Evolutionary conservation across 2,329 filamentous ascomycete species (phyloP).

Genomic region (Neofusicoccum umdonicola): DNA sequence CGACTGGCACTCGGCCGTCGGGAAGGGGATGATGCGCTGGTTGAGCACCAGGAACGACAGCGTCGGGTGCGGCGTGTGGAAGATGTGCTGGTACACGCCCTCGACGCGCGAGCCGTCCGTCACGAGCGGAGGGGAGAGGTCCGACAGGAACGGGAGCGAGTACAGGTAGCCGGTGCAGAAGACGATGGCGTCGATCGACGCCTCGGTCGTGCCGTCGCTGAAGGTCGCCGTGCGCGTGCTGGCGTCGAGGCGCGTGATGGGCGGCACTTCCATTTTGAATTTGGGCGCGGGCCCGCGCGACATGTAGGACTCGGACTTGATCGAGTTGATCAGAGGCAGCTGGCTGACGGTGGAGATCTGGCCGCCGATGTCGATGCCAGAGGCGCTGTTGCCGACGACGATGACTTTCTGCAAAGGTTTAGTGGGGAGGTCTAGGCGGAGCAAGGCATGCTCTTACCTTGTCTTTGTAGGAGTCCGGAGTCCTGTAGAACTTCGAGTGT

Average conservation of each 20-base stretch:
- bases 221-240: slow-evolving; percentile 63
- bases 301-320: slow-evolving; percentile 52
- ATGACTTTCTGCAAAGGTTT: slow-evolving; percentile 62
- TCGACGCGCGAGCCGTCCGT: slow-evolving; percentile 68
- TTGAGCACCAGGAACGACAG: slow-evolving; percentile 74
- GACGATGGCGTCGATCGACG: slow-evolving; percentile 69
- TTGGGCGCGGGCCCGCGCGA: slow-evolving; percentile 40
- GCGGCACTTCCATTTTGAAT: slow-evolving; percentile 55
- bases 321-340: slow-evolving; percentile 63
- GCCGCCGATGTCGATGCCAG: slow-evolving; percentile 75
- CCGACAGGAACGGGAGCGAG: slow-evolving; percentile 69
- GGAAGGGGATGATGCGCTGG: slow-evolving; percentile 85
- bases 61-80: slow-evolving; percentile 73
- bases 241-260: slow-evolving; percentile 55
- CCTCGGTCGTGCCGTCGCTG: slow-evolving; percentile 62
- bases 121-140: slow-evolving; percentile 53
- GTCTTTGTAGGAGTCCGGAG: slow-evolving; percentile 58
- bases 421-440: background rate
- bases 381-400: slow-evolving; percentile 80
- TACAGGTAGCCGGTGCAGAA: slow-evolving; percentile 92
- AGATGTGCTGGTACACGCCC: slow-evolving; percentile 75
- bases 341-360: slow-evolving; percentile 67
- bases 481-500: slow-evolving; percentile 75
- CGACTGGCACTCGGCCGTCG: slow-evolving; percentile 73
- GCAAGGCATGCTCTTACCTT: slow-evolving; percentile 33